Evolutionary conservation across 306 rosid genomes (phyloP), one percentile per base, ranked within the genome.

Genomic region (Senna tora): DNA sequence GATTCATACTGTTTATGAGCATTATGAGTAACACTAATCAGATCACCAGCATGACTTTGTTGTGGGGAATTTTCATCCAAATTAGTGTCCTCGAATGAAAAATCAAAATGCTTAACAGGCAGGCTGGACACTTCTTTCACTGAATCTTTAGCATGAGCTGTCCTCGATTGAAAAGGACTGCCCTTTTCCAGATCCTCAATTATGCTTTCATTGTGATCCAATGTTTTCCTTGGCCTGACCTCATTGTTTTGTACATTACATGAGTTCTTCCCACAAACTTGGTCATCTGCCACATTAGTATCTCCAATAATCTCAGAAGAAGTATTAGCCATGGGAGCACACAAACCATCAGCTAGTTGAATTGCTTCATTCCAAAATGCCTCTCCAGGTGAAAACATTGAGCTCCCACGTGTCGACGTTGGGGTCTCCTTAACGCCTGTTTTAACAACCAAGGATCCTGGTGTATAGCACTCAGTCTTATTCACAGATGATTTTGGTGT

Each of bases 301-400:
- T 47, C 80, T 75, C 77, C 92, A 22, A 72, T 57, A 46, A 72
- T 85, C 75, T 65, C 79, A 77, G 82, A 77, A 72, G 65, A 68
- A 70, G 74, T 76, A 67, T 66, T 66, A 62, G 56, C 67, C 65
- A 28, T 62, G 54, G 92, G 97, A 84, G 67, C 75, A 74, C 71
- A 74, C 74, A 89, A 74, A 83, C 95, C 92, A 82, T 94, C 98
- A 20, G 88, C 98, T 75, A 91, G 77, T 81, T 87, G 91, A 73
- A 94, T 91, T 52, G 96, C 98, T 82, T 94, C 96, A 47, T 89
- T 78, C 98, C 98, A 94, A 64, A 94, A 94, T 61, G 91, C 92
- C 77, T 91, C 97, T 72, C 97, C 98, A 20, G 98, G 97, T 6
- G 98, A 94, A 91, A 91, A 82, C 53, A 82, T 68, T 25, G 97